Evolutionary conservation across 352 stramenopile genomes (phyloP), one percentile per base, ranked within the genome.

Genomic region (Thraustochytrium sp.): DNA sequence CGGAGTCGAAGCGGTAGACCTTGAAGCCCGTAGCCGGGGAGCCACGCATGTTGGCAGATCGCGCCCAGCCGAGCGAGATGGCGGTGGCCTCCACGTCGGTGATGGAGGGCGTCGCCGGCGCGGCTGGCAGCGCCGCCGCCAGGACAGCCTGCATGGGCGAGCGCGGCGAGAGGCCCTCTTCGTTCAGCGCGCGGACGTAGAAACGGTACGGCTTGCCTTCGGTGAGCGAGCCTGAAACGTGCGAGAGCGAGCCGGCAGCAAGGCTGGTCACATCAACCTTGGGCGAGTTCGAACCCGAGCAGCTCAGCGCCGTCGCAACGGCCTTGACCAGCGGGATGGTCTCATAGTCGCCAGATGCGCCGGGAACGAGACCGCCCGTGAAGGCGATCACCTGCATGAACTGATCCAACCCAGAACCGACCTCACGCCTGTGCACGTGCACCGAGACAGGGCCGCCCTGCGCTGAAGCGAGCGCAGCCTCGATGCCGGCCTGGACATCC

Each of bases 1-100:
- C 90, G 90, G 8, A 86, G 78, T 37, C 89, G 90, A 97, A 98
- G 76, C 96, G 88, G 90, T 96, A 99, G 16, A 98, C 59, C 55
- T 93, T 93, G 89, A 97, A 98, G 0, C 93, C 94, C 5, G 96
- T 92, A 21, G 94, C 51, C 2, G 92, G 90, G 0, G 90, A 91
- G 0, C 91, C 91, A 76, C 91, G 94, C 76, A 91, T 94, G 0
- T 89, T 89, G 31, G 91, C 92, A 8, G 92, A 84, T 16, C 89
- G 93, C 21, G 89, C 85, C 92, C 92, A 95, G 38, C 86, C 86
- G 8, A 95, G 74, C 40, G 85, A 89, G 56, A 95, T 93, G 1
- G 90, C 72, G 3, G 87, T 92, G 2, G 89, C 76, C 0, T 89
- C 85, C 0, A 94, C 90, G 38, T 95, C 90, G 1, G 90, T 86